Evolutionary conservation across 371 early-diverging fungal species (phyloP).

Genomic region (Mucor piriformis): DNA sequence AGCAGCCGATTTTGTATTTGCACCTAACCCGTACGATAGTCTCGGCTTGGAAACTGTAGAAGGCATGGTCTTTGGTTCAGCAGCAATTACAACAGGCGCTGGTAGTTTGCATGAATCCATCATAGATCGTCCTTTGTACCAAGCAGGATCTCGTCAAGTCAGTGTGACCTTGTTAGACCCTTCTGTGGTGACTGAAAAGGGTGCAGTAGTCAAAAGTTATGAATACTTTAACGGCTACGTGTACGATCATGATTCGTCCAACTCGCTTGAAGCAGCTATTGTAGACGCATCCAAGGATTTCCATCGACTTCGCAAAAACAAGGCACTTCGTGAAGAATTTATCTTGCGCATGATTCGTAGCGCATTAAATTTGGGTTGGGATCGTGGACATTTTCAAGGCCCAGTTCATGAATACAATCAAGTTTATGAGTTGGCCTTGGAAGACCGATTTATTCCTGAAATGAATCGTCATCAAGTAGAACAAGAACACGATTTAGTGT

Average conservation of each 20-base stretch:
- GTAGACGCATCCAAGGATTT: constrained; percentile 46
- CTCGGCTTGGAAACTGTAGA: constrained; percentile 60
- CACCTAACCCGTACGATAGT: constrained; percentile 53
- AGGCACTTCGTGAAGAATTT: constrained; percentile 54
- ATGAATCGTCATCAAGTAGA: constrained; percentile 42
- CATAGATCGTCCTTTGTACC: constrained; percentile 51
- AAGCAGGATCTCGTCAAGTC: constrained; percentile 11
- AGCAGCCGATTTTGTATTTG: constrained; percentile 66
- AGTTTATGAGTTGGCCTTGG: constrained; percentile 44
- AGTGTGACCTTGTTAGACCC: constrained; percentile 15
- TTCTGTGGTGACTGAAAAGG: constrained; percentile 23
- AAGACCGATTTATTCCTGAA: constrained; percentile 32
- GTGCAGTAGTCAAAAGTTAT: constrained; percentile 37
- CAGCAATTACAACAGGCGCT: constrained; percentile 60
- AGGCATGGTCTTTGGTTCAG: constrained; percentile 64
- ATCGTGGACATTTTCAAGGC: constrained; percentile 45
- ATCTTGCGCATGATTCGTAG: constrained; percentile 54
- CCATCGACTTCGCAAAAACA: constrained; percentile 26
- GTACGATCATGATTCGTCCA: constrained; percentile 38
- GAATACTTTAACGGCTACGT: constrained; percentile 64
- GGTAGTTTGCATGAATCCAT: constrained; percentile 61
- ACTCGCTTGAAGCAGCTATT: constrained; percentile 45
- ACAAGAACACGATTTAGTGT: constrained; percentile 36
- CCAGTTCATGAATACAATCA: constrained; percentile 53
- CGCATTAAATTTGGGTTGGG: constrained; percentile 61